phyloP scores from a whole-genome alignment of 2,329 filamentous ascomycete genomes.

The Colletotrichum sp. region DNA sequence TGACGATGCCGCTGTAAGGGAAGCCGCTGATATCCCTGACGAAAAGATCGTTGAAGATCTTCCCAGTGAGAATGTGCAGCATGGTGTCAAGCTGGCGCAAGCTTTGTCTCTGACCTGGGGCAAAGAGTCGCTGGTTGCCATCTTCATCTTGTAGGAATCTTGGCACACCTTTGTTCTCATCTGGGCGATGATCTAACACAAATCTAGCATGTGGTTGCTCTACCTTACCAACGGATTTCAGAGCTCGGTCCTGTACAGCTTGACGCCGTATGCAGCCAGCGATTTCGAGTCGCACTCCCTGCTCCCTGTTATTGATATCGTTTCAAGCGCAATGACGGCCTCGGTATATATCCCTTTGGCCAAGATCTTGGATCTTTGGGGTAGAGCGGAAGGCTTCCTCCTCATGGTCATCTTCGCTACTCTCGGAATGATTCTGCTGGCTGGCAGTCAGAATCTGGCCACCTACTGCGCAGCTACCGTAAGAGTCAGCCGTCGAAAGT shows the following conservation, averaged over 20 bases:
- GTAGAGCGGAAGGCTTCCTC: conserved; percentile 63
- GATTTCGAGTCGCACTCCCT: conserved; percentile 58
- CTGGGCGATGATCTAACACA: neutral
- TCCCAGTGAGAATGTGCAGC: conserved; percentile 19
- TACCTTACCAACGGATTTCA: conserved; percentile 57
- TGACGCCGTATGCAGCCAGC: conserved; percentile 53
- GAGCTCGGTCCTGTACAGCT: conserved; percentile 42
- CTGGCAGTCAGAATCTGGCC: conserved; percentile 49
- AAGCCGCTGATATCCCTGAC: neutral
- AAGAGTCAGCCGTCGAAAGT: neutral
- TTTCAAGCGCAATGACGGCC: conserved; percentile 58
- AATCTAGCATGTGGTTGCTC: conserved; percentile 34
- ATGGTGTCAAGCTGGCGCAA: conserved; percentile 26
- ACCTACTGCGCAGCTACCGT: conserved; percentile 57
- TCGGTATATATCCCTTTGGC: conserved; percentile 68
- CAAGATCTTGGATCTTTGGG: conserved; percentile 68
- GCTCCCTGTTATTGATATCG: conserved; percentile 56
- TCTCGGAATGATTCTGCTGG: conserved; percentile 63
- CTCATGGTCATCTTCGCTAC: conserved; percentile 55
- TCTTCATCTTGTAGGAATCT: conserved; percentile 19
- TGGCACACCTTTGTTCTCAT: neutral
- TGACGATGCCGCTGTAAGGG: neutral
- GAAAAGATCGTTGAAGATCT: conserved; percentile 3
- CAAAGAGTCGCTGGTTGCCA: conserved; percentile 20
- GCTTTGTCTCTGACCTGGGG: conserved; percentile 27